phyloP scores from a whole-genome alignment of 331 rosid species.

The Acacia concinna region DNA sequence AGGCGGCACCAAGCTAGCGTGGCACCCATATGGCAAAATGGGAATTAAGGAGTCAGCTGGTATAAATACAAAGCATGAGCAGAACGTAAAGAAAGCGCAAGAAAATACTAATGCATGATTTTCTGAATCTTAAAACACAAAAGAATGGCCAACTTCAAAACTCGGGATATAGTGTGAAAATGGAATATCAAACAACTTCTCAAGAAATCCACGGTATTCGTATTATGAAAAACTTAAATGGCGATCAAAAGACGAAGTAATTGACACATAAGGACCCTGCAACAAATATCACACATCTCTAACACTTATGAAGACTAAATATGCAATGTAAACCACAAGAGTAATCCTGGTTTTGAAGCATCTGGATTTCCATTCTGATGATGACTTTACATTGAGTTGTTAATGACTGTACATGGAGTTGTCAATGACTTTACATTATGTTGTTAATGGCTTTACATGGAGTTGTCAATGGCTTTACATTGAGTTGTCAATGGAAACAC shows the following conservation, averaged over 20 bases:
- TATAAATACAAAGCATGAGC: neutral
- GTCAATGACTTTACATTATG: too few species aligned
- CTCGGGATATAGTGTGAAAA: neutral
- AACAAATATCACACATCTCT: neutral
- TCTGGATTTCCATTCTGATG: neutral
- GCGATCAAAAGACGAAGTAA: neutral
- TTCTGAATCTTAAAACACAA: neutral
- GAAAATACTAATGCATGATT: neutral
- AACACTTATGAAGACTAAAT: conserved; percentile 3
- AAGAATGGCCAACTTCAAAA: neutral
- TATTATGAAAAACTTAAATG: neutral
- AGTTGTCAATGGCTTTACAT: too few species aligned
- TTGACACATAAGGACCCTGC: neutral
- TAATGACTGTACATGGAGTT: too few species aligned
- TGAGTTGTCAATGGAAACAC: too few species aligned
- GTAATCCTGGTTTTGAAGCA: conserved; percentile 1
- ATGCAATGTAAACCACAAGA: neutral
- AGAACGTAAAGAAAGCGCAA: neutral
- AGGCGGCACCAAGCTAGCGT: conserved; percentile 78
- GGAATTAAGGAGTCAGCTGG: conserved; percentile 9
- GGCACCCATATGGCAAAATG: conserved; percentile 21
- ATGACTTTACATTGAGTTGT: too few species aligned
- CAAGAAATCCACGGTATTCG: neutral
- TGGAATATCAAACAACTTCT: neutral
- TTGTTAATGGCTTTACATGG: too few species aligned